Base-by-base conservation (phyloP, 139 green algal species). In the Cymbomonas tetramitiformis region DNA sequence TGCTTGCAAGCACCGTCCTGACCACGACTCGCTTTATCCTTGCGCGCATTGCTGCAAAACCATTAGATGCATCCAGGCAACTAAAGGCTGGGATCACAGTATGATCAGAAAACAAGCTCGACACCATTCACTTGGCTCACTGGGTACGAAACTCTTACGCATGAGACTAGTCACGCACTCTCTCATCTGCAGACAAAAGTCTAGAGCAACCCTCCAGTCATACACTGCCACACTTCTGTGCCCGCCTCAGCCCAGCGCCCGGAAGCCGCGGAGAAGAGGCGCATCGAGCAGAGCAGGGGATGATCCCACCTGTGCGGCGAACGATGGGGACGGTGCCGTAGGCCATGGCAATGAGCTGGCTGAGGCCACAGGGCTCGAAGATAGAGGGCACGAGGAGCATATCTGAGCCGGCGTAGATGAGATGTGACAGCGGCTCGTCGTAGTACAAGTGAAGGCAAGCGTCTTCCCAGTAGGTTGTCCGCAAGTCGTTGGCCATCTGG, bases 311-410 rank as follows among this genome's bases (percentile, higher is more conserved):
- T 1, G 89, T 97, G 41, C 78, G 70, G 15, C 89, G 79, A 31
- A 94, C 89, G 8, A 96, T 74, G 0, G 89, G 83, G 2, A 97
- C 65, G 23, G 84, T 76, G 39, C 89, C 74, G 44, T 79, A 78
- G 40, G 88, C 77, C 90, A 98, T 98, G 38, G 86, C 86, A 57
- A 96, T 97, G 24, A 77, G 58, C 60, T 77, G 69, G 24, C 65
- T 74, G 28, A 79, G 56, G 32, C 73, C 73, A 62, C 73, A 80
- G 4, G 73, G 73, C 56, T 80, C 73, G 47, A 96, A 97, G 69
- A 97, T 94, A 61, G 80, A 93, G 5, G 90, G 90, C 46, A 97
- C 91, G 34, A 95, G 61, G 59, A 96, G 85, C 51, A 97, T 71
- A 73, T 97, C 89, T 25, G 56, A 79, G 38, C 61, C 80, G n/a